Evolutionary conservation across 2,329 filamentous ascomycete genomes (phyloP).

Genomic region (Pestalotiopsis sp.): DNA sequence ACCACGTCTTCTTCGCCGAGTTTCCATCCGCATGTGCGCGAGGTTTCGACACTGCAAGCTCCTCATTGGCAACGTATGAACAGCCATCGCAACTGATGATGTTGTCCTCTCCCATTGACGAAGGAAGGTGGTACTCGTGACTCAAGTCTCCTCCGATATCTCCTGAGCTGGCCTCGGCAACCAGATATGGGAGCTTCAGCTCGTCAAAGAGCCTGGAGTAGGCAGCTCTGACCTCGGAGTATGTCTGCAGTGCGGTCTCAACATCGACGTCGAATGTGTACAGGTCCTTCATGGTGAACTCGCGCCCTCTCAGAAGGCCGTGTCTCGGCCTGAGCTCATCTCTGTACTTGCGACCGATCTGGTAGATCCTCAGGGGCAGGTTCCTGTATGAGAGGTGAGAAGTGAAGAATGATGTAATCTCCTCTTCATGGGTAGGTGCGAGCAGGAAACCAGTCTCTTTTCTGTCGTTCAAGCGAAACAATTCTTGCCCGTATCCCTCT

Average conservation of each 20-base stretch:
- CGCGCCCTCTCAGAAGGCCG: conserved; percentile 82
- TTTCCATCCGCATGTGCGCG: neutral
- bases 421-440: conserved; percentile 94
- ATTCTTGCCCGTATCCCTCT: conserved; percentile 71
- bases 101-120: conserved; percentile 79
- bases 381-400: conserved; percentile 81
- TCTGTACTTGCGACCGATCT: conserved; percentile 91
- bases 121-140: conserved; percentile 91
- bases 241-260: conserved; percentile 76
- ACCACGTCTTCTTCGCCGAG: conserved; percentile 48
- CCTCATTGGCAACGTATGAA: conserved; percentile 81
- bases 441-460: conserved; percentile 76
- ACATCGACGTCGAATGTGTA: conserved; percentile 86
- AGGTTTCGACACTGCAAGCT: conserved; percentile 62
- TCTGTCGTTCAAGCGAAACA: conserved; percentile 81
- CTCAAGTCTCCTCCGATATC: conserved; percentile 92
- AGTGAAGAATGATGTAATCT: conserved; percentile 83
- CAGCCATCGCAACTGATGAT: conserved; percentile 77
- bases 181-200: conserved; percentile 79
- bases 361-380: conserved; percentile 84
- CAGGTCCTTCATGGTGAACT: conserved; percentile 98
- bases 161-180: conserved; percentile 91
- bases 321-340: conserved; percentile 90
- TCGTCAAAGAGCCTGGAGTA: conserved; percentile 82
- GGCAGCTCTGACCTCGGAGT: conserved; percentile 70